Evolutionary conservation across 805 yeast species (phyloP).

Genomic region (Schwanniomyces polymorphus): DNA sequence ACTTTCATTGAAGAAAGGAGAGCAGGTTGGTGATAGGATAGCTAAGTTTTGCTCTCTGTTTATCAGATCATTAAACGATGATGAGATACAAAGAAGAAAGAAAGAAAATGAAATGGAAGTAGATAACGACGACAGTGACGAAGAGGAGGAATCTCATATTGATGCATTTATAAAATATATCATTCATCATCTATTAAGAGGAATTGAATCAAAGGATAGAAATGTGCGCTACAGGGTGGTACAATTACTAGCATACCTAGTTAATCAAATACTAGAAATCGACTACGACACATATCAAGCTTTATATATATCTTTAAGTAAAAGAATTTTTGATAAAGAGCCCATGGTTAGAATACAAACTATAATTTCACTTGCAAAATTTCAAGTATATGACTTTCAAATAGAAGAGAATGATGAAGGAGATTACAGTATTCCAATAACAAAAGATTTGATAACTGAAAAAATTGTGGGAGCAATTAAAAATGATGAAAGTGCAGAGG

Average conservation of each 20-base stretch:
- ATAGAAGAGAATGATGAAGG: slow-evolving; percentile 44
- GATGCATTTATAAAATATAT: slow-evolving; percentile 58
- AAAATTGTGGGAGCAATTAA: slow-evolving; percentile 51
- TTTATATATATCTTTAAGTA: slow-evolving; percentile 58
- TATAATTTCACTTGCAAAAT: slow-evolving; percentile 70
- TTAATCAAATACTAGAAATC: slow-evolving; percentile 72
- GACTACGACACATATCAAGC: slow-evolving; percentile 69
- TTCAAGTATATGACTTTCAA: slow-evolving; percentile 51
- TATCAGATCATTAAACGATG: slow-evolving; percentile 48
- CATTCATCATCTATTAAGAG: slow-evolving; percentile 69
- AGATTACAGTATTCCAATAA: slow-evolving; percentile 20
- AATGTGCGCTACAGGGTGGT: slow-evolving; percentile 79
- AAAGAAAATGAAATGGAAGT: slow-evolving; percentile 14
- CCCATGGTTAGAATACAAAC: slow-evolving; percentile 81
- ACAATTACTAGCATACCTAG: slow-evolving; percentile 69
- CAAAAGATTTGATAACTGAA: slow-evolving; percentile 7
- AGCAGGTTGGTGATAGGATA: slow-evolving; percentile 70
- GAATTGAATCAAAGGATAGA: slow-evolving; percentile 73
- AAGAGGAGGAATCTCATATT: slow-evolving; percentile 42
- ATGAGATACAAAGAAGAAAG: slow-evolving; percentile 27
- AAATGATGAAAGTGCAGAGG: slow-evolving; percentile 85
- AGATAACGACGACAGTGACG: slow-evolving; percentile 13
- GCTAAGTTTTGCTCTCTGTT: slow-evolving; percentile 67
- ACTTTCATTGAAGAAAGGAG: slow-evolving; percentile 66
- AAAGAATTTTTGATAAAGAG: slow-evolving; percentile 74